Evolutionary conservation across 2,329 filamentous ascomycete genomes (phyloP), one percentile per base, ranked within the genome.

Genomic region (Ceratocystis eucalypticola): DNA sequence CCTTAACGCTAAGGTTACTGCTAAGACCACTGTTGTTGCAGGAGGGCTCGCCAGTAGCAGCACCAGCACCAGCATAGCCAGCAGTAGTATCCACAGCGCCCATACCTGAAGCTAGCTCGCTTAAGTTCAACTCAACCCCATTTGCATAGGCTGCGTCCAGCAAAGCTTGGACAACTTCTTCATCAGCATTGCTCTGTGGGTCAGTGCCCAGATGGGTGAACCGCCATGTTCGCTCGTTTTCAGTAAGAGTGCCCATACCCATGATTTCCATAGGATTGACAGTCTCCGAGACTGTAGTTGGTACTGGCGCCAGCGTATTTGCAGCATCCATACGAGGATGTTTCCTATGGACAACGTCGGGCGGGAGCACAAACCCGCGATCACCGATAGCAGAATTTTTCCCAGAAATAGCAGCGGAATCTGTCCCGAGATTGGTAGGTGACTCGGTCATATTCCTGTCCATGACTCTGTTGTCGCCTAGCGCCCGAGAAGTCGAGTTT

Each of bases 401-500:
- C 6, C 48, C 22, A n/a, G 10, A 6, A 28, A 28, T 25, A 15
- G 20, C 8, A 53, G 48, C 22, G 25, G 48, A 20, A 67, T 65
- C 12, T 75, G 72, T 57, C 74, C 72, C 22, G 72, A 72, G 62
- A 74, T 71, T 28, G 72, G 53, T 59, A 15, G 69, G 68, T 22
- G 69, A 69, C 61, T 69, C 67, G 15, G 67, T 68, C 7, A 69
- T 20, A 17, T 37, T 61, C 22, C 57, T 61, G n/a, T 64, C 57
- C 12, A 50, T 63, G 41, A 70, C 64, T 22, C 22, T 20, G 8
- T 50, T 28, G 22, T 45, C 41, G 15, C 44, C 45, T 33, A 30
- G 45, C 17, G 10, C 37, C 5, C 62, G 53, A 61, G 44, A 46
- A 25, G 20, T 48, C 53, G 41, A 12, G 25, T 50, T 55, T 33